These are phyloP conservation scores for Trichoderma koningii DNA, from an alignment of 2,329 filamentous ascomycete genomes.

Conservation along the genomic window DNA sequence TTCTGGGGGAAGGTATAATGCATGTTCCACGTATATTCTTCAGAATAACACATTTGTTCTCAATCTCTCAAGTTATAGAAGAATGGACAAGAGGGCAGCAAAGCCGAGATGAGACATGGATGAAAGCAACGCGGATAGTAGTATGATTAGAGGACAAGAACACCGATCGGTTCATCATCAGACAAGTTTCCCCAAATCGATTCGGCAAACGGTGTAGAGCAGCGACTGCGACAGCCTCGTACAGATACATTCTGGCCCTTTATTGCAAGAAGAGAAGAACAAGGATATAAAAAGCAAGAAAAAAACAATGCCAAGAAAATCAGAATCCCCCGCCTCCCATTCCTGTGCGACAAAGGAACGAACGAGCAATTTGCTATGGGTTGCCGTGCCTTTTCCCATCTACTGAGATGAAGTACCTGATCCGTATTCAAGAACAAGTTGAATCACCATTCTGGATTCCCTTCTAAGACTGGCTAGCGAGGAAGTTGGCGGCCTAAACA, in stretches of 20 bases:
- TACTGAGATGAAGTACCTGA: neutral
- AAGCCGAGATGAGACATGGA: neutral
- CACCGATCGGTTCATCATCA: constrained; percentile 5
- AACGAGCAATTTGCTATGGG: constrained; percentile 21
- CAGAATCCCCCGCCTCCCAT: constrained; percentile 8
- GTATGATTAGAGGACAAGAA: constrained; percentile 9
- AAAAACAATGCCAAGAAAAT: constrained; percentile 19
- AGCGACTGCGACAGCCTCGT: constrained; percentile 18
- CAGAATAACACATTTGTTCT: too few relatives aligned
- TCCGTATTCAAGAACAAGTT: neutral
- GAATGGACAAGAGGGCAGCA: neutral
- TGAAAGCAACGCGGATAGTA: neutral
- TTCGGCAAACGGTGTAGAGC: constrained; percentile 11
- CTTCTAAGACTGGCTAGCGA: constrained; percentile 56
- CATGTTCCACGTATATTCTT: too few relatives aligned
- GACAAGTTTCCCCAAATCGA: neutral
- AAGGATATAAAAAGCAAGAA: neutral
- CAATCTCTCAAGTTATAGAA: neutral
- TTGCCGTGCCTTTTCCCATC: neutral
- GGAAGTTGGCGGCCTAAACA: constrained; percentile 54
- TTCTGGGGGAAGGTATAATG: neutral
- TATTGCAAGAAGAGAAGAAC: constrained; percentile 4
- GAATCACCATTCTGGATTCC: neutral
- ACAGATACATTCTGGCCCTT: constrained; percentile 10
- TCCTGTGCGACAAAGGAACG: constrained; percentile 23